Conservation (phyloP, 495 filamentous ascomycete genomes). For the Lepraria neglecta region DNA sequence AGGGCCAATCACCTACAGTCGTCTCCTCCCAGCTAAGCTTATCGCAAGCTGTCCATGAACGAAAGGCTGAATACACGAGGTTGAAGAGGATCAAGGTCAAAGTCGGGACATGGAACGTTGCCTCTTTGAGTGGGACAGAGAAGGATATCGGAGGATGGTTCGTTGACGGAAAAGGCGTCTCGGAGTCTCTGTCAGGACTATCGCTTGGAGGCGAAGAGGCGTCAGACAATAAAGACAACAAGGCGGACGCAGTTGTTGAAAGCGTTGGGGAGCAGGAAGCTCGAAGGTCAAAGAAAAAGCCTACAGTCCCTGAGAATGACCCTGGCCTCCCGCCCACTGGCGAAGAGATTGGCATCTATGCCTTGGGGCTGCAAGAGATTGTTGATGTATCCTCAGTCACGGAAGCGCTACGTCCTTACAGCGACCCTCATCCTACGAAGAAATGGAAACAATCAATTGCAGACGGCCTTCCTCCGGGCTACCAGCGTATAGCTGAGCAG, state of each 20-base stretch:
- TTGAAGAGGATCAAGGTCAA: slow-evolving; percentile 69
- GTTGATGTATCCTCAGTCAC: slow-evolving; percentile 71
- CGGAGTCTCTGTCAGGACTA: slow-evolving; percentile 50
- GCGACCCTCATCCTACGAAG: slow-evolving; percentile 59
- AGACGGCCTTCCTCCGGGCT: slow-evolving; percentile 67
- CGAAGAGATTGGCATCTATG: slow-evolving; percentile 78
- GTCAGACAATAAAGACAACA: slow-evolving; percentile 15
- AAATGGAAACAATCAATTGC: slow-evolving; percentile 74
- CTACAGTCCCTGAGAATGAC: slow-evolving; percentile 37
- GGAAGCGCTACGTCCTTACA: slow-evolving; percentile 62
- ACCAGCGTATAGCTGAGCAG: slow-evolving; percentile 66
- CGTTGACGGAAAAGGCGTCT: slow-evolving; percentile 63
- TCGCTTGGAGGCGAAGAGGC: slow-evolving; percentile 35
- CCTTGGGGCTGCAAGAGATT: slow-evolving; percentile 84
- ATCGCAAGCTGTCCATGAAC: slow-evolving; percentile 57
- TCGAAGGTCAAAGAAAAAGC: slow-evolving; percentile 33
- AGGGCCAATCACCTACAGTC: slow-evolving; percentile 23
- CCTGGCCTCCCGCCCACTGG: slow-evolving; percentile 31
- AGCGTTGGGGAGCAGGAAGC: slow-evolving; percentile 39
- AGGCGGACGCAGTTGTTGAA: slow-evolving; percentile 12
- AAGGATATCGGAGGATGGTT: slow-evolving; percentile 85
- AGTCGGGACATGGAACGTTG: slow-evolving; percentile 93
- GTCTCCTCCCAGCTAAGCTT: slow-evolving; percentile 41
- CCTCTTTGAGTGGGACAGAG: slow-evolving; percentile 71
- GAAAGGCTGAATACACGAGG: slow-evolving; percentile 70